These are phyloP conservation scores for Pelagophyceae sp. DNA, from an alignment of 352 stramenopile genomes.

Conservation along the genomic window DNA sequence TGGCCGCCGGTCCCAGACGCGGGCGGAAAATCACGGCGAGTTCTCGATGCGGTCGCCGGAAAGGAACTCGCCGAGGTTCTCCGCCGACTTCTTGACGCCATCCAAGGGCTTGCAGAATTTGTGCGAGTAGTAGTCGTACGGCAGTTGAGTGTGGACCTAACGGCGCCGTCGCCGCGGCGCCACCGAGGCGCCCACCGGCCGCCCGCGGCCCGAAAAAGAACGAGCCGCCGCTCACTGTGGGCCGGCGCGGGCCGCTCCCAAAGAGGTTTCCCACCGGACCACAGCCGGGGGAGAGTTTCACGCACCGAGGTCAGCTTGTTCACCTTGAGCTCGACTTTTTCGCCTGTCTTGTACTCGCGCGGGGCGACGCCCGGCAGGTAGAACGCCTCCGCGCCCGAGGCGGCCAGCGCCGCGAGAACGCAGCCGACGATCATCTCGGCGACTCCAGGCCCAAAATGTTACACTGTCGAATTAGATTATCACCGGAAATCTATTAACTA, in stretches of 20 bases:
- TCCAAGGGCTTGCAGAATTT: slow-evolving; percentile 79
- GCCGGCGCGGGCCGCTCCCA: no score
- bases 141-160: slow-evolving; percentile 87
- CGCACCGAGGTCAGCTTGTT: slow-evolving; percentile 17
- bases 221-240: no score
- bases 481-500: no score
- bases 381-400: slow-evolving; percentile 13
- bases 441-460: no score
- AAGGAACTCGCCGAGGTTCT: slow-evolving; percentile 98
- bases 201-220: no score
- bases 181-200: no score
- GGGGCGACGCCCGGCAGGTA: slow-evolving; percentile 35
- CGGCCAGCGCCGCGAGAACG: background rate
- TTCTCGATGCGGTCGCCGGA: slow-evolving; percentile 99
- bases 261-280: no score
- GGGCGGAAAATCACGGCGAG: no score
- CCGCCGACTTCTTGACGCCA: slow-evolving; percentile 80
- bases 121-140: slow-evolving; percentile 94
- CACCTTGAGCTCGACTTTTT: slow-evolving; percentile 32
- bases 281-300: no score
- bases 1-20: no score
- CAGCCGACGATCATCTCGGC: background rate
- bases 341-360: slow-evolving; percentile 26
- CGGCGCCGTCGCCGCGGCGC: no score
- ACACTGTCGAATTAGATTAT: no score